Base-by-base conservation (phyloP, 2,329 filamentous ascomycete genomes). In the Ascochyta lentis region DNA sequence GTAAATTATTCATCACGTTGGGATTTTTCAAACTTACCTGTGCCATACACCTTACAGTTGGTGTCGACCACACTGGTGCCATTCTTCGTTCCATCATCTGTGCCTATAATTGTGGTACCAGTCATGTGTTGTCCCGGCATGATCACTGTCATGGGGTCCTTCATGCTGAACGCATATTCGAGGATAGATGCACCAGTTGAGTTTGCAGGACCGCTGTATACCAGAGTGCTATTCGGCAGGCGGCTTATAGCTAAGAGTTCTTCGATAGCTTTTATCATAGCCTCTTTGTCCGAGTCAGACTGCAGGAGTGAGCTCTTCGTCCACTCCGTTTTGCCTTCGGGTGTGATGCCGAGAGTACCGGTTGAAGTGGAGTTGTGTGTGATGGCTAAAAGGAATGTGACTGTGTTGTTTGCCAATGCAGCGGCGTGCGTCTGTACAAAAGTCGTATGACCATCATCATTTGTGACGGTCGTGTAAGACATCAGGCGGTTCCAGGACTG, bases 1-100 rank as follows among this genome's bases (percentile, higher is more conserved):
- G 4, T 19, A 37, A 6, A 4, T 29, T 3, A 38, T 29, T 9
- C 10, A 22, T 8, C n/a, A 19, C 6, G n/a, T 29, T 6, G 4
- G 27, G 9, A 7, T n/a, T 2, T 31, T 13, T 31, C 29, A 13
- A 19, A 12, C 19, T n/a, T 38, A 49, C 46, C 37, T 5, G 68
- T 71, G 22, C 68, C 68, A 65, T 85, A 89, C 6, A 89, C 85
- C 73, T 83, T 84, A 53, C 85, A 83, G 73, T 89, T 78, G 10
- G 80, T 70, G 62, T 89, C 87, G 1, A 89, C 86, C 2, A 89
- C 87, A 1, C 84, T 78, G 6, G 78, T 81, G 15, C 86, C 85
- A 27, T 42, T 42, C 29, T 49, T 49, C 7, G 47, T 49, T 19
- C 47, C 47, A 43, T 85, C 82, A 52, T 85, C 80, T 0, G 75